phyloP scores from a whole-genome alignment of 148 eudicot species.

The Silene uniflora region DNA sequence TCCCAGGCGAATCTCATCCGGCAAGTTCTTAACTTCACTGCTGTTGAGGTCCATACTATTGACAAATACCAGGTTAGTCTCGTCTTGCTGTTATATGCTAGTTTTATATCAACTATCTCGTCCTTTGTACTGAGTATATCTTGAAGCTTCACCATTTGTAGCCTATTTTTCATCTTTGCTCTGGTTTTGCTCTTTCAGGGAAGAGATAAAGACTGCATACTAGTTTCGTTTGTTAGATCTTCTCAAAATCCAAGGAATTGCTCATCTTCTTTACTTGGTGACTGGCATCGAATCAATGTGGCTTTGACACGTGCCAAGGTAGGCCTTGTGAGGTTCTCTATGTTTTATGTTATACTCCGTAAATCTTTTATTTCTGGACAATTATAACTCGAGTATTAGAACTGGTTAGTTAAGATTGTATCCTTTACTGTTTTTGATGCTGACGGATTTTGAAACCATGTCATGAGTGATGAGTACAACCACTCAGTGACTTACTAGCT shows the following conservation, averaged over 20 bases:
- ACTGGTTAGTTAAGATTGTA: neutral
- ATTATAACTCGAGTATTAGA: no score
- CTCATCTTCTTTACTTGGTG: constrained; percentile 85
- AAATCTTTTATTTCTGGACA: neutral
- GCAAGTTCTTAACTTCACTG: constrained; percentile 36
- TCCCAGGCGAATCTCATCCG: constrained; percentile 77
- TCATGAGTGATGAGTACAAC: neutral
- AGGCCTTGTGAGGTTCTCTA: constrained; percentile 1
- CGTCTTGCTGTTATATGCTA: neutral
- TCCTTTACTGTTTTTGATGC: neutral
- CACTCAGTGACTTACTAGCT: neutral
- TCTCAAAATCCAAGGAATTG: constrained; percentile 55
- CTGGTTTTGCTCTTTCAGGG: constrained; percentile 45
- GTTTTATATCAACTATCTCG: neutral
- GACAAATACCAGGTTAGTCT: constrained; percentile 86
- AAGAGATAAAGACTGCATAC: constrained; percentile 91
- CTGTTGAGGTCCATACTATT: constrained; percentile 91
- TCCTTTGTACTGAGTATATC: neutral
- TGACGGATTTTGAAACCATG: neutral
- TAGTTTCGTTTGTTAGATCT: constrained; percentile 86
- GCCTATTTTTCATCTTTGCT: neutral
- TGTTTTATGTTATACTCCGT: neutral
- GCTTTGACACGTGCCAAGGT: constrained; percentile 98
- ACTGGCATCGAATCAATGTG: constrained; percentile 96
- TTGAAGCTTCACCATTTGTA: neutral